Percentiles rank a stretch among this genome's conserved stretches.
Evolutionary conservation across 2,329 filamentous ascomycete species (phyloP).

Genomic region (Aspergillus latus): DNA sequence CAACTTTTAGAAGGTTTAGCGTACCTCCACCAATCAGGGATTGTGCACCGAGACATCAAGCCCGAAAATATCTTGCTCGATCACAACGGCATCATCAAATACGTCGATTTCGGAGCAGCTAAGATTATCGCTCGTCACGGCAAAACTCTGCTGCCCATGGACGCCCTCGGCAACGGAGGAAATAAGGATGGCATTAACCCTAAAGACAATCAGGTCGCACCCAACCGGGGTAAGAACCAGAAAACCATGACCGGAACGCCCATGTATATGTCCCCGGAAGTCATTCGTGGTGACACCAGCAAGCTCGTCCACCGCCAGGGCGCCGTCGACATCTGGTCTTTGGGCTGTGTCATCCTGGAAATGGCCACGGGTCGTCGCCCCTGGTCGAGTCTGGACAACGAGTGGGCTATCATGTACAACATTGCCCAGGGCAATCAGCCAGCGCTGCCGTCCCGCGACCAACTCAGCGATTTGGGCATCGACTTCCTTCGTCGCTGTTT

Average conservation of each 20-base stretch:
- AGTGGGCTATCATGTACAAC: conserved; percentile 99
- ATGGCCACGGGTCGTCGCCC: conserved; percentile 94
- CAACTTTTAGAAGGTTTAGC: conserved; percentile 91
- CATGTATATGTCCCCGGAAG: conserved; percentile 99
- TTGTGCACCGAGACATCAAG: conserved; percentile 96
- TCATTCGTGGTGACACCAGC: conserved; percentile 84
- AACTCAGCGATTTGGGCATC: conserved; percentile 78
- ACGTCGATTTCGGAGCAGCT: conserved; percentile 95
- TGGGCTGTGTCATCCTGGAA: conserved; percentile 94
- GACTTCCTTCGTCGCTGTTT: conserved; percentile 91
- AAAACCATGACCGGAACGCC: conserved; percentile 96
- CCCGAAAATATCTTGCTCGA: conserved; percentile 96
- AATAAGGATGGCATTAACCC: conserved; percentile 31
- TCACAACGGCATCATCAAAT: conserved; percentile 98
- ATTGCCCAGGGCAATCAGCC: conserved; percentile 96
- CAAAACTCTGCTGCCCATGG: conserved; percentile 72
- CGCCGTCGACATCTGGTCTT: conserved; percentile 91
- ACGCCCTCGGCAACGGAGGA: conserved; percentile 54
- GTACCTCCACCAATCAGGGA: conserved; percentile 87
- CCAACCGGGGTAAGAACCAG: conserved; percentile 57
- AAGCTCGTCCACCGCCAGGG: conserved; percentile 74
- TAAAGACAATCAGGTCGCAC: conserved; percentile 33
- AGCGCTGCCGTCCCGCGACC: conserved; percentile 75
- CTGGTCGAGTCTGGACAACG: conserved; percentile 95
- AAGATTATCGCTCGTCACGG: conserved; percentile 95